These are phyloP conservation scores for Obelidium mucronatum DNA, from an alignment of 192 early-diverging fungal species.

Conservation along the genomic window DNA sequence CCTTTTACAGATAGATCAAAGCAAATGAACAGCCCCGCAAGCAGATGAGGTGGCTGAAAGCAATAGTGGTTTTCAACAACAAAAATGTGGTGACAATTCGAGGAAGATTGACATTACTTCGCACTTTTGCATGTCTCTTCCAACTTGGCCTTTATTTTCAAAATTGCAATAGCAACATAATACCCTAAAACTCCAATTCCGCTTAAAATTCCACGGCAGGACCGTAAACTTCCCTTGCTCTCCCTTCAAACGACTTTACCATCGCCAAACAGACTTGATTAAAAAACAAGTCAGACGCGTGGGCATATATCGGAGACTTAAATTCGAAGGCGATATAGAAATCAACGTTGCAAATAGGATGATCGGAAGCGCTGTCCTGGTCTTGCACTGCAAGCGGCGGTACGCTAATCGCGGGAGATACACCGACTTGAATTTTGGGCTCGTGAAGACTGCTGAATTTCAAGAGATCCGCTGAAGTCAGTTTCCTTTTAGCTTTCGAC, in stretches of 20 bases:
- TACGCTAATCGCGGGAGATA: constrained; percentile 6
- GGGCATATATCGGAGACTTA: constrained; percentile 78
- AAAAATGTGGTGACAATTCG: no score
- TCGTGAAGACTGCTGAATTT: neutral
- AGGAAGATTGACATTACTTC: no score
- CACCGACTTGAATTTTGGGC: neutral
- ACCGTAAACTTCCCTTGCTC: constrained; percentile 60
- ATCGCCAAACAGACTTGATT: constrained; percentile 76
- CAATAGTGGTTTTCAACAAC: no score
- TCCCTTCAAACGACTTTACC: constrained; percentile 72
- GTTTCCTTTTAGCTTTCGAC: neutral
- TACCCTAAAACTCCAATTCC: no score
- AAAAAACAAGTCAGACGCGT: constrained; percentile 80
- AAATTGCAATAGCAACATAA: no score
- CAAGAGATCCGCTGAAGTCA: constrained; percentile 4
- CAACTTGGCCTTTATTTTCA: no score
- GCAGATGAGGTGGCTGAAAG: no score
- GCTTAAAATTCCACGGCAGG: no score
- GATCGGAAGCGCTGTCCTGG: constrained; percentile 22
- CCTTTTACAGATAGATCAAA: no score
- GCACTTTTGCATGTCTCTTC: no score
- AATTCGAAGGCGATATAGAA: constrained; percentile 87
- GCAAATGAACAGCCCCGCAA: no score
- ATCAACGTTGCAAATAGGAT: constrained; percentile 67
- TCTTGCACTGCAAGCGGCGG: constrained; percentile 24